These are phyloP conservation scores for Platanus orientalis DNA, from an alignment of 164 flowering plant species.

Conservation along the genomic window DNA sequence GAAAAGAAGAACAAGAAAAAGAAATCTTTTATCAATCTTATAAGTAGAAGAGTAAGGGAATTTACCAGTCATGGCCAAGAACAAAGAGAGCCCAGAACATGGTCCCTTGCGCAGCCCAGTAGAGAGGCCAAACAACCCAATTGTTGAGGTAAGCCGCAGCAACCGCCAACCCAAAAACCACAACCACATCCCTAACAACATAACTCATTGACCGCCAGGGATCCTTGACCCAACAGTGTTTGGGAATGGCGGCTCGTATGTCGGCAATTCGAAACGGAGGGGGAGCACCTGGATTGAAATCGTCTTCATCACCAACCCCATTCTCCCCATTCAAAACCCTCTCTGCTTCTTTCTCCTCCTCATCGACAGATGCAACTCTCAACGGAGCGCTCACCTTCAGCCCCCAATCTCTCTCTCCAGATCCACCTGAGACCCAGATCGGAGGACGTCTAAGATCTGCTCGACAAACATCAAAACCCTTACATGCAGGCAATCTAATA, in stretches of 20 bases:
- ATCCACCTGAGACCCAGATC: constrained; percentile 5
- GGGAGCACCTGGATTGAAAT: constrained; percentile 57
- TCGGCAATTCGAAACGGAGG: constrained; percentile 77
- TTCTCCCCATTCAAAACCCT: constrained; percentile 15
- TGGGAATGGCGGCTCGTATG: constrained; percentile 84
- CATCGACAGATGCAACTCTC: constrained; percentile 13
- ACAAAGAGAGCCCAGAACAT: constrained; percentile 95
- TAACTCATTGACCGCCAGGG: constrained; percentile 74
- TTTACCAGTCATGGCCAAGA: constrained; percentile 84
- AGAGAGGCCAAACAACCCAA: constrained; percentile 77
- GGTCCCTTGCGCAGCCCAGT: constrained; percentile 89
- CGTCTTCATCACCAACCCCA: constrained; percentile 9
- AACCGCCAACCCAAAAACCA: constrained; percentile 42
- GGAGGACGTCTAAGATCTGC: constrained; percentile 21
- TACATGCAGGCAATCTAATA: constrained; percentile 3
- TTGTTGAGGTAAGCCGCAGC: constrained; percentile 44
- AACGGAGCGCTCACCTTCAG: constrained; percentile 26
- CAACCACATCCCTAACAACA: constrained; percentile 59
- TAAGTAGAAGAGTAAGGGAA: too few relatives aligned
- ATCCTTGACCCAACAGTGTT: constrained; percentile 86
- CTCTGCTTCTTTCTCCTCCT: constrained; percentile 10
- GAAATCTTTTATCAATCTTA: too few relatives aligned
- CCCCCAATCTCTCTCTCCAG: constrained; percentile 18
- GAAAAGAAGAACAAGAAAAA: too few relatives aligned
- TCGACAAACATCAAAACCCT: not conserved